phyloP scores from a whole-genome alignment of 225 moss, liverwort and hornwort species.

The Bryoerythrophyllum caledonicum region DNA sequence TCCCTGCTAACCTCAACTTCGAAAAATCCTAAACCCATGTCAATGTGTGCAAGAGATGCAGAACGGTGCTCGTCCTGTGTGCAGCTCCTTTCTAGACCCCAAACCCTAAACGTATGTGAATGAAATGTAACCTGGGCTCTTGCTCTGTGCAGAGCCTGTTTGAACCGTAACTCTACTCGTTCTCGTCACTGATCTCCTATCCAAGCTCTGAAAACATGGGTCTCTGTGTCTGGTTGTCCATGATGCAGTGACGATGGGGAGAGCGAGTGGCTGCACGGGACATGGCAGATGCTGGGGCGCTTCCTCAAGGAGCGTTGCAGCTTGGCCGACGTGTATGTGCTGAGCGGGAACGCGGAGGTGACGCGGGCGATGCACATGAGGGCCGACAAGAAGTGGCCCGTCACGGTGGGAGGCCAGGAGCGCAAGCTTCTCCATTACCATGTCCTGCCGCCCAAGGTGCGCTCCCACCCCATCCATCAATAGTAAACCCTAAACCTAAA shows the following conservation, averaged over 20 bases:
- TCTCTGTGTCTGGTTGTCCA: not conserved
- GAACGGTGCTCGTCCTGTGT: too few relatives aligned
- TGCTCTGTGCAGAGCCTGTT: too few relatives aligned
- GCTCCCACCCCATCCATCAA: not conserved
- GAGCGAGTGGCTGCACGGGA: slow-evolving; percentile 49
- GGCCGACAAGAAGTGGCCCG: slow-evolving; percentile 79
- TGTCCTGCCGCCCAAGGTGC: slow-evolving; percentile 21
- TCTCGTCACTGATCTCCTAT: too few relatives aligned
- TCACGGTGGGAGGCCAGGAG: slow-evolving; percentile 20
- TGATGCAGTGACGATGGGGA: slow-evolving; percentile 27
- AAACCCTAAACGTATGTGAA: too few relatives aligned
- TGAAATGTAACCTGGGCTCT: too few relatives aligned
- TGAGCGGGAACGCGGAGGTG: slow-evolving; percentile 81
- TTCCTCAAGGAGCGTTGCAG: slow-evolving; percentile 61
- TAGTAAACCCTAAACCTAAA: not conserved
- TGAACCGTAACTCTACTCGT: too few relatives aligned
- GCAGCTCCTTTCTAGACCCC: too few relatives aligned
- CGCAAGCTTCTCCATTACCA: slow-evolving; percentile 27
- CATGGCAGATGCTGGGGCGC: slow-evolving; percentile 71
- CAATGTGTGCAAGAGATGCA: too few relatives aligned
- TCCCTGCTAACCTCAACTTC: too few relatives aligned
- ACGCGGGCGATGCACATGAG: slow-evolving; percentile 87
- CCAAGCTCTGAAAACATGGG: too few relatives aligned
- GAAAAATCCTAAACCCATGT: too few relatives aligned
- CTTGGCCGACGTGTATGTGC: slow-evolving; percentile 64